A percentile compares a stretch with the other conserved stretches of the same genome.
phyloP scores from a whole-genome alignment of 2,329 filamentous ascomycete genomes.

The Talaromyces amestolkiae region DNA sequence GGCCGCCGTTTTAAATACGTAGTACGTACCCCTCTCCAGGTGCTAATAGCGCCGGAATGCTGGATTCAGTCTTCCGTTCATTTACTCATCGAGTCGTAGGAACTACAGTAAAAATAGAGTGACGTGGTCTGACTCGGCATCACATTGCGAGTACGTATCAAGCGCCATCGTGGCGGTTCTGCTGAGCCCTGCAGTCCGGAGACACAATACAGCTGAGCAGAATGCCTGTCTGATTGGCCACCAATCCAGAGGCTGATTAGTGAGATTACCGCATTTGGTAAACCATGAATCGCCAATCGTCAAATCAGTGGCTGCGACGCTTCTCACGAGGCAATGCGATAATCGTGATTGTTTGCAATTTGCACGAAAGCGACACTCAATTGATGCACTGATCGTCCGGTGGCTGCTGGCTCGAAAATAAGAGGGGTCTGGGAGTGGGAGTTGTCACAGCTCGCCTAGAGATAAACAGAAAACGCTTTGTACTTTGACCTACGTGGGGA shows the following conservation, averaged over 20 bases:
- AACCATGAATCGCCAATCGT: background rate
- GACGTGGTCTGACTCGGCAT: background rate
- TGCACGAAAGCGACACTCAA: background rate
- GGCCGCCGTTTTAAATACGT: constrained; percentile 14
- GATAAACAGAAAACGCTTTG: background rate
- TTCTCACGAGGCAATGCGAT: background rate
- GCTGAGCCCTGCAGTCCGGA: background rate
- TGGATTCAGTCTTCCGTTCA: background rate
- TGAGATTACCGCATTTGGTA: background rate
- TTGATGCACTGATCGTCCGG: constrained; percentile 13
- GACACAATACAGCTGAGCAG: background rate
- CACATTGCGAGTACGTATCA: background rate
- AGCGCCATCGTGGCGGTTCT: constrained; percentile 2
- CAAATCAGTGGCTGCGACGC: constrained; percentile 2
- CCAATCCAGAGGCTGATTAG: background rate
- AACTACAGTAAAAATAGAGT: background rate
- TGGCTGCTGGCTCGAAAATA: constrained; percentile 8
- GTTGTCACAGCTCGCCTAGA: background rate
- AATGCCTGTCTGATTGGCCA: background rate
- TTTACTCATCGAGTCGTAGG: background rate
- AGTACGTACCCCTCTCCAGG: constrained; percentile 4
- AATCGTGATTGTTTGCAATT: background rate
- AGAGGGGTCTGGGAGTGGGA: background rate
- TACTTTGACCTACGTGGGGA: background rate
- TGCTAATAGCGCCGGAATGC: background rate